Evolutionary conservation across 1,139 yeast species (phyloP).

Genomic region (Dujonia santamariae): DNA sequence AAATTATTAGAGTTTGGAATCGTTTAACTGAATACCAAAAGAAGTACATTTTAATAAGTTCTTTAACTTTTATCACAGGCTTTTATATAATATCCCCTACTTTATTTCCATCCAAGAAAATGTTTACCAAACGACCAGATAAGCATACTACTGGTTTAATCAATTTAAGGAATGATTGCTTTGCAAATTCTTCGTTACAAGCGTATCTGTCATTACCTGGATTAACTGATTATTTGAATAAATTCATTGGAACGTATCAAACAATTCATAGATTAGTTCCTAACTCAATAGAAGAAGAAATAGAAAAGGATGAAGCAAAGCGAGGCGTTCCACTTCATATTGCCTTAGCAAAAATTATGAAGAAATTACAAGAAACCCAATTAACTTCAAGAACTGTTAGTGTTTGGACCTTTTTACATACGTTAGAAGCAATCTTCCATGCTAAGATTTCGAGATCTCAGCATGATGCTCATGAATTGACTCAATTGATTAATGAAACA

Average conservation of each 20-base stretch:
- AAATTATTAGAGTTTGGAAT: constrained; percentile 3
- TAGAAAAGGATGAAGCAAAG: constrained; percentile 10
- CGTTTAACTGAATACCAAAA: not conserved
- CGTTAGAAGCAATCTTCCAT: constrained; percentile 72
- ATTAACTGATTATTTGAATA: constrained; percentile 59
- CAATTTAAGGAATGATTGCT: constrained; percentile 84
- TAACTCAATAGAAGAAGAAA: constrained; percentile 1
- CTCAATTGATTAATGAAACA: constrained; percentile 77
- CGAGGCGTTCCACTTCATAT: constrained; percentile 51
- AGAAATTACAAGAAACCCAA: constrained; percentile 63
- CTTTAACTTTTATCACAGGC: constrained; percentile 6
- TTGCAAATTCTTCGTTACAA: constrained; percentile 88
- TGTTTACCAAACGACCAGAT: constrained; percentile 62
- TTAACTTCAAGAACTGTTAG: constrained; percentile 54
- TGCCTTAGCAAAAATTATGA: constrained; percentile 53
- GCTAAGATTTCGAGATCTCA: constrained; percentile 78
- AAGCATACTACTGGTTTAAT: constrained; percentile 77
- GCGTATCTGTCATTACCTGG: constrained; percentile 73
- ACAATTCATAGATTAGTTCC: constrained; percentile 10
- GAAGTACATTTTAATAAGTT: not conserved
- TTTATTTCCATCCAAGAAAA: constrained; percentile 15
- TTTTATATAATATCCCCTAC: constrained; percentile 27
- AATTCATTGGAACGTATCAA: constrained; percentile 26
- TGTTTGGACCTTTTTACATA: constrained; percentile 76
- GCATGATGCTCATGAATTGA: constrained; percentile 92